These are phyloP conservation scores for Xylaria sp. DNA, from an alignment of 2,329 filamentous ascomycete species.

Conservation along the genomic window DNA sequence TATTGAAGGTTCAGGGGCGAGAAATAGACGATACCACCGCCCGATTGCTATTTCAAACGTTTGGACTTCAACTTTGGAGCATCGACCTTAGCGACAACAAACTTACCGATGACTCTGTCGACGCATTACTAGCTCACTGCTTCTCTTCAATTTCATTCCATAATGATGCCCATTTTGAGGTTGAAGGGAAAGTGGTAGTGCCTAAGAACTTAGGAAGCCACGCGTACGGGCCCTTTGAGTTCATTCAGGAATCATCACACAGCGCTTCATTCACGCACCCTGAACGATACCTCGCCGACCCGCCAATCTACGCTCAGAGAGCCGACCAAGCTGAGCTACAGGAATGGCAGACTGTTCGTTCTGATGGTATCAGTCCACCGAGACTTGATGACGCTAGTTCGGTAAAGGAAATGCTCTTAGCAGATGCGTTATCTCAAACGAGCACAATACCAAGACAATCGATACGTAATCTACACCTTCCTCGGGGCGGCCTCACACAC, in stretches of 20 bases:
- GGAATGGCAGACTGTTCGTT: slow-evolving; percentile 49
- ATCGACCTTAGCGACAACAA: slow-evolving; percentile 65
- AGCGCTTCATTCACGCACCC: slow-evolving; percentile 59
- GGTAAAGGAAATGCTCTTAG: slow-evolving; percentile 48
- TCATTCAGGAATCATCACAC: slow-evolving; percentile 59
- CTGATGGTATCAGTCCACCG: slow-evolving; percentile 49
- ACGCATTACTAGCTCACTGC: slow-evolving; percentile 48
- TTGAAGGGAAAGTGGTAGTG: slow-evolving; percentile 58
- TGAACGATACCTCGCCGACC: slow-evolving; percentile 60
- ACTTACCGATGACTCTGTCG: slow-evolving; percentile 58
- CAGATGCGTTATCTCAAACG: slow-evolving; percentile 30
- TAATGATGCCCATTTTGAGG: slow-evolving; percentile 53
- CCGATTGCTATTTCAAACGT: slow-evolving; percentile 50
- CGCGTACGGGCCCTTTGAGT: slow-evolving; percentile 55
- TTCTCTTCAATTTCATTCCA: slow-evolving; percentile 51
- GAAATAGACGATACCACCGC: slow-evolving; percentile 57
- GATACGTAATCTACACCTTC: slow-evolving; percentile 43
- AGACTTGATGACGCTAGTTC: slow-evolving; percentile 50
- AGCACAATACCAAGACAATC: slow-evolving; percentile 35
- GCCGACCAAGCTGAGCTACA: slow-evolving; percentile 40
- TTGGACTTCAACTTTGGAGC: slow-evolving; percentile 62
- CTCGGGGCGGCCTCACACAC: slow-evolving; percentile 60
- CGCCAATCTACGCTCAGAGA: slow-evolving; percentile 54
- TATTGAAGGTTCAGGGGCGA: slow-evolving; percentile 62
- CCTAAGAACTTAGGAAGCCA: slow-evolving; percentile 46